A percentile compares a stretch with the other conserved stretches of the same genome.
Evolutionary conservation across 768 basidiomycete genomes (phyloP).

Genomic region (Harrya chromipes): DNA sequence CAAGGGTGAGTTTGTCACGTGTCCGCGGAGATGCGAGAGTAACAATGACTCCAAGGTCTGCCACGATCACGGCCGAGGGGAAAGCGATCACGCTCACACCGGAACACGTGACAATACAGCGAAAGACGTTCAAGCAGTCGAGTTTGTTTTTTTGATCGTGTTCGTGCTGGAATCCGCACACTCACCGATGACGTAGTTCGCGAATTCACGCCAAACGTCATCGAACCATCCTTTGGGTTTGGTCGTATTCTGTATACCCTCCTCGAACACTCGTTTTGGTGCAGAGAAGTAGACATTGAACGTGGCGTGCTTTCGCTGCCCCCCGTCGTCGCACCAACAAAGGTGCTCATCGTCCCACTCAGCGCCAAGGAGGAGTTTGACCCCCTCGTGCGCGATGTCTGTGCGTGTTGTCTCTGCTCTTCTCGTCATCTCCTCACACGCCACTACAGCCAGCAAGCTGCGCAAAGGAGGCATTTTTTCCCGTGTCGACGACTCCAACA

Average conservation of each 20-base stretch:
- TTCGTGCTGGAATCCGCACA: conserved; percentile 9
- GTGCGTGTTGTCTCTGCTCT: conserved; percentile 50
- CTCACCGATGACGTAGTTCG: conserved; percentile 57
- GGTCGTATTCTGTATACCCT: conserved; percentile 93
- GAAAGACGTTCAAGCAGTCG: conserved; percentile 84
- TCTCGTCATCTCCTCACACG: not conserved
- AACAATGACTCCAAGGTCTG: conserved; percentile 37
- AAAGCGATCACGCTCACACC: conserved; percentile 68
- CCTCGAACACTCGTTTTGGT: conserved; percentile 96
- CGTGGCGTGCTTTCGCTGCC: conserved; percentile 91
- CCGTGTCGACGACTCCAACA: conserved; percentile 93
- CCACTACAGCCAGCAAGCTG: conserved; percentile 69
- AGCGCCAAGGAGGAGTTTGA: conserved; percentile 82
- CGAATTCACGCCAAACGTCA: conserved; percentile 96
- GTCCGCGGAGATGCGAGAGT: conserved; percentile 11
- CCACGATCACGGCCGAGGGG: conserved; percentile 59
- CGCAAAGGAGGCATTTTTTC: conserved; percentile 88
- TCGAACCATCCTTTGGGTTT: conserved; percentile 97
- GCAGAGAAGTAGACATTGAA: conserved; percentile 85
- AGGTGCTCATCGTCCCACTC: conserved; percentile 94
- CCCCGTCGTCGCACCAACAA: conserved; percentile 88
- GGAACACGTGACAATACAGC: conserved; percentile 73
- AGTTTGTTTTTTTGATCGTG: conserved; percentile 43
- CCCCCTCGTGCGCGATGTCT: conserved; percentile 83
- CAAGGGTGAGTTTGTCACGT: conserved; percentile 57